Conservation (phyloP, 1,284 basidiomycete genomes). For the Anthracocystis walkeri region DNA sequence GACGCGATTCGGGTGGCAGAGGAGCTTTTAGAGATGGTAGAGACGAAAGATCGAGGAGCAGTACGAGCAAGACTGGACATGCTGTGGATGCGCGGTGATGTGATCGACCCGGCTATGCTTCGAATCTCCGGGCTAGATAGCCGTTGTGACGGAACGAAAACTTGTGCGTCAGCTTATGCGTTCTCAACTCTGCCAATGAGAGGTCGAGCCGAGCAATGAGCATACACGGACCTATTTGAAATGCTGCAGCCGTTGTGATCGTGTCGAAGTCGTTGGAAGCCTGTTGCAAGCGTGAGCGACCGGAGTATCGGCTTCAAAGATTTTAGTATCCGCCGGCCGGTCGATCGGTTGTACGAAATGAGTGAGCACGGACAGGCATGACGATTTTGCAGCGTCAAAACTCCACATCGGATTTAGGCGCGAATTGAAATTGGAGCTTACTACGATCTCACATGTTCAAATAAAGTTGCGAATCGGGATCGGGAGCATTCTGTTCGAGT, state of each 20-base stretch:
- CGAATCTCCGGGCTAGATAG: slow-evolving; percentile 39
- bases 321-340: background rate
- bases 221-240: background rate
- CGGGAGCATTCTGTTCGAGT: too few species aligned
- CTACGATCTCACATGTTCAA: too few species aligned
- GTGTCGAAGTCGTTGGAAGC: background rate
- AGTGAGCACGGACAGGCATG: slow-evolving; percentile 24
- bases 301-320: background rate
- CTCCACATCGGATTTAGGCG: too few species aligned
- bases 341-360: slow-evolving; percentile 3
- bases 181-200: background rate
- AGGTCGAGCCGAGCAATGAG: background rate
- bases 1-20: background rate
- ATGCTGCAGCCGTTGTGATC: background rate
- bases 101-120: slow-evolving; percentile 22
- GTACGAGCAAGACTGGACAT: slow-evolving; percentile 19
- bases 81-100: slow-evolving; percentile 20
- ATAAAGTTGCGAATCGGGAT: too few species aligned
- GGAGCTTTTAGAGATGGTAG: background rate
- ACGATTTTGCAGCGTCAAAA: background rate
- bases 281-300: background rate
- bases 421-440: too few species aligned
- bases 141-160: slow-evolving; percentile 8
- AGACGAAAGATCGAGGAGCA: background rate
- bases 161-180: background rate